A percentile compares a stretch with the other conserved stretches of the same genome.
Evolutionary conservation across 768 basidiomycete species (phyloP).

Genomic region (Serendipita sp.): DNA sequence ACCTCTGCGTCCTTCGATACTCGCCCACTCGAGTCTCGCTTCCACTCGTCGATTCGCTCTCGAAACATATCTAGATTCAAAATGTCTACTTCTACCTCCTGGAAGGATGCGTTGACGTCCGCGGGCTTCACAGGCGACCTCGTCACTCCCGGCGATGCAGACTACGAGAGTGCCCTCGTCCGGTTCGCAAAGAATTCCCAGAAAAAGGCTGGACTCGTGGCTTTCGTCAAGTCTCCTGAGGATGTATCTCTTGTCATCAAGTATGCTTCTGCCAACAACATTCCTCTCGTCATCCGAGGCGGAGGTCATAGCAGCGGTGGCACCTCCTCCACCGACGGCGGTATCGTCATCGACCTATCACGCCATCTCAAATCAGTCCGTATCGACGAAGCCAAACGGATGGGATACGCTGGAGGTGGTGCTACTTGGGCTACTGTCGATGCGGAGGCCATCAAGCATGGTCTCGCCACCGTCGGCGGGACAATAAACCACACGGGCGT

Average conservation of each 20-base stretch:
- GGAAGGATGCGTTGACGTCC: neutral
- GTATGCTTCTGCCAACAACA: constrained; percentile 20
- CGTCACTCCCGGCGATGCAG: constrained; percentile 22
- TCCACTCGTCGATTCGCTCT: too few species aligned
- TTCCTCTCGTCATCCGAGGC: neutral
- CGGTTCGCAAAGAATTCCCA: constrained; percentile 31
- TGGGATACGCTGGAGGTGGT: constrained; percentile 7
- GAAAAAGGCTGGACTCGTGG: constrained; percentile 26
- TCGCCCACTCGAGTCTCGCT: too few species aligned
- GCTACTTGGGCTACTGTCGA: constrained; percentile 9
- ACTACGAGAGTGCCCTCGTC: constrained; percentile 25
- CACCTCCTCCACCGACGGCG: constrained; percentile 8
- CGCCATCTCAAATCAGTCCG: neutral
- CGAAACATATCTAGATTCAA: neutral
- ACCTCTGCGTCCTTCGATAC: too few species aligned
- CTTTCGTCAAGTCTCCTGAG: constrained; percentile 25
- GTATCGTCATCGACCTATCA: constrained; percentile 8
- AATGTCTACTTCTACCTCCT: neutral
- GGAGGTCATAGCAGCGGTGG: constrained; percentile 9
- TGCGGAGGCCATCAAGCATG: constrained; percentile 8
- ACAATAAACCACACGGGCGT: constrained; percentile 11
- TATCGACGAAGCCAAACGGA: neutral
- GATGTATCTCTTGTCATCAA: constrained; percentile 25
- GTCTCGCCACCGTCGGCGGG: constrained; percentile 9
- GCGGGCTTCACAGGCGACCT: constrained; percentile 28